phyloP scores from a whole-genome alignment of 495 filamentous ascomycete genomes.

The Recurvomyces mirabilis region DNA sequence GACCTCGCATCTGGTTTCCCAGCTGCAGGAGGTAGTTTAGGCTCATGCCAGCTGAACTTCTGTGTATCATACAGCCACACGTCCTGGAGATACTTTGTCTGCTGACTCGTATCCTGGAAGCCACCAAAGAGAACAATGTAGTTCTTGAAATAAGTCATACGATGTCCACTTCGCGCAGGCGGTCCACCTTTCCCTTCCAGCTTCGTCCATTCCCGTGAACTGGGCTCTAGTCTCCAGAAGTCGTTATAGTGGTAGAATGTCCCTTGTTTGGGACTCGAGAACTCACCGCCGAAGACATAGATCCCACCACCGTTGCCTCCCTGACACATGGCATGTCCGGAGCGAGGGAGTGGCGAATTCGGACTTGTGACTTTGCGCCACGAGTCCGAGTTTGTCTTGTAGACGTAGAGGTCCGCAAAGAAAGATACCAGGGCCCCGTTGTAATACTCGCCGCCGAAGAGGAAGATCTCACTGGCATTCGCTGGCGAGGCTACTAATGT shows the following conservation, averaged over 20 bases:
- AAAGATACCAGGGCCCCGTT: conserved; percentile 53
- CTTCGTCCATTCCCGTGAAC: conserved; percentile 75
- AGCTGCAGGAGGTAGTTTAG: conserved; percentile 56
- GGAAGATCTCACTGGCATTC: conserved; percentile 76
- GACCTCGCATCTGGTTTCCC: conserved; percentile 82
- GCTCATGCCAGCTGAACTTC: conserved; percentile 67
- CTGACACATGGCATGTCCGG: conserved; percentile 85
- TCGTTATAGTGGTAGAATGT: conserved; percentile 99
- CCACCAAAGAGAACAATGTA: conserved; percentile 68
- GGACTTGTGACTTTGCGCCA: conserved; percentile 83
- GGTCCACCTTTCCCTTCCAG: conserved; percentile 78
- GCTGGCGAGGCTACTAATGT: conserved; percentile 73
- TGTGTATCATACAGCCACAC: conserved; percentile 59
- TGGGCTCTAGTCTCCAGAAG: conserved; percentile 84
- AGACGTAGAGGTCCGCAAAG: conserved; percentile 71
- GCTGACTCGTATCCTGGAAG: conserved; percentile 90
- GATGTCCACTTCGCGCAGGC: conserved; percentile 81
- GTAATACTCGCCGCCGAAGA: conserved; percentile 76
- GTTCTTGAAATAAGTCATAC: conserved; percentile 90
- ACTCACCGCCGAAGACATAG: conserved; percentile 83
- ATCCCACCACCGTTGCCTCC: conserved; percentile 75
- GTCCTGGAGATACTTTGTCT: conserved; percentile 78
- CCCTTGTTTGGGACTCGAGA: conserved; percentile 80
- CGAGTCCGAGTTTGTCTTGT: conserved; percentile 72
- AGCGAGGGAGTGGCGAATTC: conserved; percentile 82